Percentiles rank a stretch among this genome's conserved stretches.
Evolutionary conservation across 2,329 filamentous ascomycete genomes (phyloP).

Genomic region (Ophiostoma piceae): DNA sequence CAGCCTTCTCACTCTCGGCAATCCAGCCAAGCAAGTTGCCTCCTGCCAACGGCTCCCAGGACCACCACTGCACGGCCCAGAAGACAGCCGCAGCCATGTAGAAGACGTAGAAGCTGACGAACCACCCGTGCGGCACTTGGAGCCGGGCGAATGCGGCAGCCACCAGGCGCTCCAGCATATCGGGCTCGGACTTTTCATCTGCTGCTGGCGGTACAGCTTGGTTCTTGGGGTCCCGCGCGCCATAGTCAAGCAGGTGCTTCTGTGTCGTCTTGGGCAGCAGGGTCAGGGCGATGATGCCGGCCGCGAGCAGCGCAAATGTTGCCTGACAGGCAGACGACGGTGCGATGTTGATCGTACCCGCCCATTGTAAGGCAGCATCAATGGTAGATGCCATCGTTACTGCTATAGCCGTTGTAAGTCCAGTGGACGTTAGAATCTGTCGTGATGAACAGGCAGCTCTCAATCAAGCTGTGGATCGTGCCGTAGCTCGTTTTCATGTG

Average conservation of each 20-base stretch:
- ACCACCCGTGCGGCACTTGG: slow-evolving; percentile 70
- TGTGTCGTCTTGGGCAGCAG: slow-evolving; percentile 43
- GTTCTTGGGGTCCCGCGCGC: slow-evolving; percentile 39
- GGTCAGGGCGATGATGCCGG: slow-evolving; percentile 40
- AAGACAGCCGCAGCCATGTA: slow-evolving; percentile 66
- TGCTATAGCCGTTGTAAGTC: neutral
- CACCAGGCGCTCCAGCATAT: slow-evolving; percentile 18
- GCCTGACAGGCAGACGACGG: slow-evolving; percentile 40
- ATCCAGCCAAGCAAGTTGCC: slow-evolving; percentile 21
- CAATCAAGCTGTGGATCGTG: neutral
- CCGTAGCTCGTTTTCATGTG: neutral
- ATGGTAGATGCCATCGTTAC: neutral
- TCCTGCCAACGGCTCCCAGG: slow-evolving; percentile 30
- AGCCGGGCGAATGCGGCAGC: slow-evolving; percentile 18
- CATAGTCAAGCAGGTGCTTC: slow-evolving; percentile 46
- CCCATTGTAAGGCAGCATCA: neutral
- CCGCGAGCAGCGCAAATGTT: slow-evolving; percentile 44
- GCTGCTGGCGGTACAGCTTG: neutral
- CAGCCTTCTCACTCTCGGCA: slow-evolving; percentile 5
- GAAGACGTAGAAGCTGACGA: slow-evolving; percentile 77
- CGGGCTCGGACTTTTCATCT: neutral
- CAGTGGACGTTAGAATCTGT: neutral
- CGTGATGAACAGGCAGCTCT: neutral
- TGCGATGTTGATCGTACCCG: neutral
- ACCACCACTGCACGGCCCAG: slow-evolving; percentile 61